Base-by-base conservation (phyloP, 306 rosid species). In the Aeschynomene evenia region DNA sequence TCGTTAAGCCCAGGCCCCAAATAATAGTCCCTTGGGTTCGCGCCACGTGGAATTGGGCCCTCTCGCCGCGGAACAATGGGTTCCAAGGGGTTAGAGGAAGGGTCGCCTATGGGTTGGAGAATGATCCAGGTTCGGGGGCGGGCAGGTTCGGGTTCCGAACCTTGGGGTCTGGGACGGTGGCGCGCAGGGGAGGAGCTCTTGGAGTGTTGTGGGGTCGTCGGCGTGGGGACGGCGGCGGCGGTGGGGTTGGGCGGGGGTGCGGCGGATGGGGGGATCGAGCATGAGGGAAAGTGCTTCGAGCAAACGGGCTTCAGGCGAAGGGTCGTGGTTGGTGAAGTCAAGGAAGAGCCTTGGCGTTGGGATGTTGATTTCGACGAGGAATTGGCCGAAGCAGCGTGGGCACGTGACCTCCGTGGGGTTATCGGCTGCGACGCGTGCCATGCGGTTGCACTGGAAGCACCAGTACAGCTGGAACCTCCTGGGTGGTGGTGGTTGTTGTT, bases 251-350 rank as follows among this genome's bases (percentile, higher is more conserved):
- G 42, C 22, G 26, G 63, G 22, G 53, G 74, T 76, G 7, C 64
- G 78, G 1, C 87, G 69, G 19, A 78, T 46, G 24, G 88, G 86
- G 5, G 86, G 91, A 48, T 85, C 86, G 11, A 91, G 81, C 86
- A 91, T 68, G 57, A 89, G 88, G 6, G 89, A 72, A 21, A 91
- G 92, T 9, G 97, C 96, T 75, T 91, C 95, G 6, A 91, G 88
- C 52, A 95, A 75, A 63, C 91, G 96, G 6, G 86, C 78, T 58
- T 83, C 87, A 0, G 96, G 91, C 29, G 91, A 87, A 43, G 88
- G 81, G 19, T 87, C 80, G 29, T 70, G 64, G 33, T 77, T 58
- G 7, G 85, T 68, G 62, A 80, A 73, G 52, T 88, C 87, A 0
- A 79, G 21, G 0, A 82, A 10, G 9, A 73, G 69, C 2, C 78